A percentile compares a stretch with the other conserved stretches of the same genome.
These are phyloP conservation scores for Ustilago cynodontis DNA, from an alignment of 1,284 basidiomycete species.

Conservation along the genomic window DNA sequence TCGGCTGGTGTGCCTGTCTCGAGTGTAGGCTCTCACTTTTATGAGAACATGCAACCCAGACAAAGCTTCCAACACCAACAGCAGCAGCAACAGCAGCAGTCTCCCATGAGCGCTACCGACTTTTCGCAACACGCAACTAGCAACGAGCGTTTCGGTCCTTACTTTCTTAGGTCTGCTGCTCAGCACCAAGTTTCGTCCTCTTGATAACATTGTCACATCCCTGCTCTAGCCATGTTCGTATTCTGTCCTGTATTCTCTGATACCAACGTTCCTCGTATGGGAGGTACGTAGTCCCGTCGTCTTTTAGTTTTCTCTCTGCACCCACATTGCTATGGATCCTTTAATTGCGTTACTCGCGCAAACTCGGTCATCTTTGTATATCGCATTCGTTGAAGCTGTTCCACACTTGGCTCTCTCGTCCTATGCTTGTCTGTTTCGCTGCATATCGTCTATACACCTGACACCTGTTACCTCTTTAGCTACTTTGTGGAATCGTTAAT, in stretches of 20 bases:
- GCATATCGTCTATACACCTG: not conserved
- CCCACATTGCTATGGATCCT: not conserved
- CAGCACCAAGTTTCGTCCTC: constrained; percentile 18
- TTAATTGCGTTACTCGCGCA: not conserved
- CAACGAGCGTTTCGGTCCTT: constrained; percentile 16
- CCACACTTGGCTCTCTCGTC: not conserved
- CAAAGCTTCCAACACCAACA: constrained; percentile 9
- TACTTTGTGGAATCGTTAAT: constrained; percentile 26
- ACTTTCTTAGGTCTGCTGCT: constrained; percentile 16
- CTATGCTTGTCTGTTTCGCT: not conserved
- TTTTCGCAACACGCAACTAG: constrained; percentile 11
- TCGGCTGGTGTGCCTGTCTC: constrained; percentile 12
- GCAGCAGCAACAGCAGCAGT: constrained; percentile 13
- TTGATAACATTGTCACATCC: constrained; percentile 1
- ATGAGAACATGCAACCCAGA: constrained; percentile 23
- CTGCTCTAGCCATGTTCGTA: not conserved
- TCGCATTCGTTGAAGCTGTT: not conserved
- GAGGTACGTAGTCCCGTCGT: not conserved
- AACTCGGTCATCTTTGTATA: not conserved
- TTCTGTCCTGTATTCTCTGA: not conserved
- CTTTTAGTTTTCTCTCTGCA: not conserved
- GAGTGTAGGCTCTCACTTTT: constrained; percentile 23
- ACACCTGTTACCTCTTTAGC: not conserved
- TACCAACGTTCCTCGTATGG: not conserved
- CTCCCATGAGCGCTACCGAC: not conserved